These are phyloP conservation scores for Fusarium torulosum DNA, from an alignment of 2,329 filamentous ascomycete species.

Conservation along the genomic window DNA sequence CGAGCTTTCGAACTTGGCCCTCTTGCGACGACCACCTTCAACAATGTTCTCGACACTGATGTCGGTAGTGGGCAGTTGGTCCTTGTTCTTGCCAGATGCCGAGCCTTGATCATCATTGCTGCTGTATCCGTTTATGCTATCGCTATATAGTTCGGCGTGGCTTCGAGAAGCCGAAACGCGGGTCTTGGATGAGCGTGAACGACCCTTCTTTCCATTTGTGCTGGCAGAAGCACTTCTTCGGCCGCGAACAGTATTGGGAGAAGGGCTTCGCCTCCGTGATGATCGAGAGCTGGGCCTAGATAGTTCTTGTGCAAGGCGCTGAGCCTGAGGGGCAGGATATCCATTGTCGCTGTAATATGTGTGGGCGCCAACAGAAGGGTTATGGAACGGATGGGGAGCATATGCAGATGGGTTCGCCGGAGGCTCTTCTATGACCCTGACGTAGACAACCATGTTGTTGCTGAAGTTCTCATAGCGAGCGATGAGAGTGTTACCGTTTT, in stretches of 20 bases:
- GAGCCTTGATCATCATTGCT: conserved; percentile 87
- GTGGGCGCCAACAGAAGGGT: conserved; percentile 65
- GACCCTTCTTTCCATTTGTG: conserved; percentile 72
- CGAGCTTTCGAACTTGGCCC: conserved; percentile 95
- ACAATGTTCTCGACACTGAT: conserved; percentile 99
- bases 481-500: conserved; percentile 89
- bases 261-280: conserved; percentile 82
- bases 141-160: conserved; percentile 71
- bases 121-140: conserved; percentile 81
- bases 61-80: conserved; percentile 92
- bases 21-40: conserved; percentile 93
- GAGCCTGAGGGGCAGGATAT: conserved; percentile 61
- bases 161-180: conserved; percentile 61
- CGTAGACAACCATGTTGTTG: conserved; percentile 93
- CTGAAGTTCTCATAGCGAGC: conserved; percentile 95
- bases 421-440: conserved; percentile 80
- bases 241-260: conserved; percentile 75
- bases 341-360: conserved; percentile 66
- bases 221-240: conserved; percentile 81
- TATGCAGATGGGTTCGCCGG: conserved; percentile 59
- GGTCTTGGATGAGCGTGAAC: conserved; percentile 78
- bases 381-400: conserved; percentile 66
- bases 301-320: conserved; percentile 69
- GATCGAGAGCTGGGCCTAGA: conserved; percentile 77
- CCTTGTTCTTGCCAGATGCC: conserved; percentile 78